Evolutionary conservation across 192 early-diverging fungal genomes (phyloP).

Genomic region (Anaeromyces robustus): DNA sequence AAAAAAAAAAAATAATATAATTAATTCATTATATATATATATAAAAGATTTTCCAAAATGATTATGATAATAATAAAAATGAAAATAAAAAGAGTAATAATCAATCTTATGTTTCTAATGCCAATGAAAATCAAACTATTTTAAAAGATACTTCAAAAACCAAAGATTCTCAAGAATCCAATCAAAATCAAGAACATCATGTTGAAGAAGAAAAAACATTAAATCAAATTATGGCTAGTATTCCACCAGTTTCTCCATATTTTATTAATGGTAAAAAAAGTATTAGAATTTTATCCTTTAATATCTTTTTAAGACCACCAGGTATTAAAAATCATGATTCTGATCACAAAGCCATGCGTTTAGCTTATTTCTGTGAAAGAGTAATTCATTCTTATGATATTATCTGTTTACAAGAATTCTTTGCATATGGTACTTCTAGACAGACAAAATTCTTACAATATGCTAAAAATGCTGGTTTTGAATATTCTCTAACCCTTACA

Average conservation of each 20-base stretch:
- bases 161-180: not conserved
- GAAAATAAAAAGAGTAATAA: not conserved
- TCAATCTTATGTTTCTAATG: not conserved
- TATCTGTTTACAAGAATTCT: conserved; percentile 68
- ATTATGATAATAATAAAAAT: not conserved
- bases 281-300: conserved; percentile 31
- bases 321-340: conserved; percentile 50
- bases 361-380: conserved; percentile 48
- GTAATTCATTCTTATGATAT: conserved; percentile 61
- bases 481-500: conserved; percentile 40
- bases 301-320: conserved; percentile 59
- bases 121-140: not conserved
- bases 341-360: conserved; percentile 67
- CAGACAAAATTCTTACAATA: conserved; percentile 31
- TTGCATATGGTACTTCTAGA: conserved; percentile 52
- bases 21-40: no score
- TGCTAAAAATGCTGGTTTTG: conserved; percentile 51
- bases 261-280: not conserved
- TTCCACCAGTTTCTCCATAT: not conserved
- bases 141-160: not conserved
- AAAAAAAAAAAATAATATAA: no score
- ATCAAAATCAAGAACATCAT: not conserved
- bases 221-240: not conserved
- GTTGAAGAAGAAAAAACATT: not conserved
- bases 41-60: no score